Conservation (phyloP, 345 rosid genomes). For the Populus simonii region DNA sequence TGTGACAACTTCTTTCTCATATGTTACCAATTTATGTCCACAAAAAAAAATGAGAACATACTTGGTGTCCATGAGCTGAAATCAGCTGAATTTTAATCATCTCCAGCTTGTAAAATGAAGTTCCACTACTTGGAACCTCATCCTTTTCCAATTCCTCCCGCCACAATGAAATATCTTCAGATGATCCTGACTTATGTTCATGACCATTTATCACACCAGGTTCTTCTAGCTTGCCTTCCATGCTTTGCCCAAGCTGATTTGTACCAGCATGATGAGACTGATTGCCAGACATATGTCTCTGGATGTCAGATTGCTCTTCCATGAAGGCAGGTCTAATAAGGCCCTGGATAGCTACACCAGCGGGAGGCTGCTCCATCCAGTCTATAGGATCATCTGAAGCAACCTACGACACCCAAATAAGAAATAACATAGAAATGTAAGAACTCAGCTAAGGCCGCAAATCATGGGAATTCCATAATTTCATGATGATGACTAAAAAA, state of each 20-base stretch:
- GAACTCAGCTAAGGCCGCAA: background rate
- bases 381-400: constrained; percentile 74
- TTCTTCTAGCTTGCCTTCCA: constrained; percentile 42
- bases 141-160: constrained; percentile 39
- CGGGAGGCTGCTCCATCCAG: constrained; percentile 90
- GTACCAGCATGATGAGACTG: constrained; percentile 25
- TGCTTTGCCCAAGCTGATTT: constrained; percentile 32
- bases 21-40: background rate
- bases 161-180: constrained; percentile 31
- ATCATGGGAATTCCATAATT: background rate
- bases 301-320: constrained; percentile 68
- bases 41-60: constrained; percentile 27
- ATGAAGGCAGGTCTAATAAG: constrained; percentile 66
- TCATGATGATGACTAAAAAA: background rate
- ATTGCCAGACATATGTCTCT: constrained; percentile 49
- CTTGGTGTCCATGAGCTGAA: constrained; percentile 76
- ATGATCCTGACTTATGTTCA: constrained; percentile 25
- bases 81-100: constrained; percentile 70
- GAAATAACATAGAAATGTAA: constrained; percentile 14
- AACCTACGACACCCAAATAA: constrained; percentile 41
- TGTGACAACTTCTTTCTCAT: background rate
- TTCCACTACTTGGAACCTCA: constrained; percentile 40
- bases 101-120: constrained; percentile 82
- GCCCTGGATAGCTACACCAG: constrained; percentile 85
- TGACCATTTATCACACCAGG: constrained; percentile 39